These are phyloP conservation scores for Xerocomus amazonicus DNA, from an alignment of 1,284 basidiomycete genomes.

Conservation along the genomic window DNA sequence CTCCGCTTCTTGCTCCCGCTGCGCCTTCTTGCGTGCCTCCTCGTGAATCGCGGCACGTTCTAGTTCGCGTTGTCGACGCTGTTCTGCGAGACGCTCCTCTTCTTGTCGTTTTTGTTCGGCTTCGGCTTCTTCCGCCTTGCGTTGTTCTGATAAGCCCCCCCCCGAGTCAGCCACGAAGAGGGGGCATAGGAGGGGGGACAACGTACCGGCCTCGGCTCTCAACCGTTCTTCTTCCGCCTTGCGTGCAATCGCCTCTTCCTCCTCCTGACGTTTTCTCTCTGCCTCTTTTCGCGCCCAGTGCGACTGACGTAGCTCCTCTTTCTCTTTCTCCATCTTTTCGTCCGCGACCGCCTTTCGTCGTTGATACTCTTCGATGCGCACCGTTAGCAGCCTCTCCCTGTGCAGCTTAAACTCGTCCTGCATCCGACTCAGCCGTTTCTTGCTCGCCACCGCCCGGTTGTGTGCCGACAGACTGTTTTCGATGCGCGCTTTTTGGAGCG, in stretches of 20 bases:
- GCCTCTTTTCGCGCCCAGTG: conserved; percentile 59
- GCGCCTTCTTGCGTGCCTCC: conserved; percentile 55
- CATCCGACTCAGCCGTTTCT: conserved; percentile 76
- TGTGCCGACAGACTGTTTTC: conserved; percentile 65
- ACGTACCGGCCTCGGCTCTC: conserved; percentile 50
- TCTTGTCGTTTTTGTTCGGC: conserved; percentile 57
- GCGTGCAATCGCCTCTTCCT: conserved; percentile 34
- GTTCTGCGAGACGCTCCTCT: conserved; percentile 52
- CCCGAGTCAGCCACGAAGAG: neutral
- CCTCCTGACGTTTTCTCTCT: conserved; percentile 53
- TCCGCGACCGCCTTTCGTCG: conserved; percentile 58
- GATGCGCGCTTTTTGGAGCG: conserved; percentile 57
- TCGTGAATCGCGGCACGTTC: conserved; percentile 65
- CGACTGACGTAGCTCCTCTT: conserved; percentile 63
- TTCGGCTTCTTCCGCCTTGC: conserved; percentile 53
- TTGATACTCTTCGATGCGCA: conserved; percentile 71
- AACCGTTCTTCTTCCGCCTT: conserved; percentile 53
- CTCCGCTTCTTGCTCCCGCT: conserved; percentile 81
- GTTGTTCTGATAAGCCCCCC: conserved; percentile 40
- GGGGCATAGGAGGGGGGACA: neutral
- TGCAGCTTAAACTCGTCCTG: conserved; percentile 69
- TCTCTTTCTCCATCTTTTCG: conserved; percentile 83
- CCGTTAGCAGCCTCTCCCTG: conserved; percentile 57
- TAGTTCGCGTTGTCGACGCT: conserved; percentile 60
- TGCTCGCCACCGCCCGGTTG: conserved; percentile 70